phyloP scores from a whole-genome alignment of 1,284 basidiomycete genomes.

The Spongispora temasekensis region DNA sequence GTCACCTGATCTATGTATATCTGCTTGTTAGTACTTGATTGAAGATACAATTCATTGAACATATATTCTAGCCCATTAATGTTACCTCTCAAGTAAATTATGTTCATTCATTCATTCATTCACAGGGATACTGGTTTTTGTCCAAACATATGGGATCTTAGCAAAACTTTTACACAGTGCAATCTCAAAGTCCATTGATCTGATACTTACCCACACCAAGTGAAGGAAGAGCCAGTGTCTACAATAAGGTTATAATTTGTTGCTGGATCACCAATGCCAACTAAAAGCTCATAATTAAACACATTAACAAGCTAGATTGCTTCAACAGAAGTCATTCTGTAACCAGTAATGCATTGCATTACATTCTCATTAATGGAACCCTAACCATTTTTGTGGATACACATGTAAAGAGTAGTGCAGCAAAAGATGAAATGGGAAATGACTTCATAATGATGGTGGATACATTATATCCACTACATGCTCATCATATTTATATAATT shows the following conservation, averaged over 20 bases:
- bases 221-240: slow-evolving; percentile 51
- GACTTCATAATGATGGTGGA: too few species aligned
- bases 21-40: too few species aligned
- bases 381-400: not conserved
- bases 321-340: not conserved
- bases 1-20: slow-evolving; percentile 30
- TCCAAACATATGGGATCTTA: slow-evolving; percentile 20
- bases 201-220: slow-evolving; percentile 64
- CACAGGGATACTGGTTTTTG: slow-evolving; percentile 28
- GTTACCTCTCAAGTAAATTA: slow-evolving; percentile 24
- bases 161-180: not conserved
- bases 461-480: too few species aligned
- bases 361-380: not conserved
- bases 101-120: slow-evolving; percentile 22
- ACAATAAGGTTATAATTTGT: slow-evolving; percentile 28
- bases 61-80: slow-evolving; percentile 31
- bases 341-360: not conserved
- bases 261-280: slow-evolving; percentile 27
- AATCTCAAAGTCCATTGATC: not conserved
- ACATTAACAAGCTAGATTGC: not conserved
- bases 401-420: not conserved
- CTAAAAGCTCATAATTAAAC: not conserved
- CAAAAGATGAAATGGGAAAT: not conserved
- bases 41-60: too few species aligned
- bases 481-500: too few species aligned